These are phyloP conservation scores for Clavariopsis aquatica DNA, from an alignment of 495 filamentous ascomycete genomes.

Conservation along the genomic window DNA sequence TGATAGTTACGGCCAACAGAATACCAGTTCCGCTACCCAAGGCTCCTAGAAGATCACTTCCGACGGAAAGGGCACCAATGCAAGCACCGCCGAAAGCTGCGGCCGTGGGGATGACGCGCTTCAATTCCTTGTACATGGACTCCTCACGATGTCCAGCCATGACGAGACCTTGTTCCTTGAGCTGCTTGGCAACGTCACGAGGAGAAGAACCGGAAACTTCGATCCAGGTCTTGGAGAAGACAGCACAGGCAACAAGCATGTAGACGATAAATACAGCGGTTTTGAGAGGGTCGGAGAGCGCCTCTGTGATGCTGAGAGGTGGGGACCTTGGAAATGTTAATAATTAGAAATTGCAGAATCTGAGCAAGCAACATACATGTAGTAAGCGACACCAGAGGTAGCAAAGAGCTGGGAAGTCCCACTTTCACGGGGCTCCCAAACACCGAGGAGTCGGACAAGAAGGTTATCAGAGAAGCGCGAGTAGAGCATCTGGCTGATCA, in stretches of 20 bases:
- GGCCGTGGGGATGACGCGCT: conserved; percentile 97
- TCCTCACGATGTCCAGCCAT: conserved; percentile 99
- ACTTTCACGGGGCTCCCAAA: conserved; percentile 93
- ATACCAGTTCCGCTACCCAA: conserved; percentile 97
- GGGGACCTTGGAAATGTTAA: conserved; percentile 58
- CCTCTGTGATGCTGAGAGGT: conserved; percentile 94
- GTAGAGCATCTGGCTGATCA: conserved; percentile 98
- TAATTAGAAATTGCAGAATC: not conserved
- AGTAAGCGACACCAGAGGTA: conserved; percentile 90
- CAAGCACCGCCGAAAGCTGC: conserved; percentile 98
- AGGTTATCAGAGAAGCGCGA: conserved; percentile 98
- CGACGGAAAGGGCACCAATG: conserved; percentile 95
- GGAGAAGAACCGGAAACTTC: conserved; percentile 97
- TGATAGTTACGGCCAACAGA: conserved; percentile 98
- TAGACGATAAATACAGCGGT: conserved; percentile 93
- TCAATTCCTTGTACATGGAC: conserved; percentile 99
- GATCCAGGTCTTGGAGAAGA: conserved; percentile 99
- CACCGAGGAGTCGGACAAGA: conserved; percentile 90
- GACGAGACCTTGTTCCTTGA: conserved; percentile 98
- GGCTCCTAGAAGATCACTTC: conserved; percentile 93
- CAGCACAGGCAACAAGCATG: conserved; percentile 94
- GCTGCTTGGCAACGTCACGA: conserved; percentile 98
- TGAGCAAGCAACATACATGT: conserved; percentile 62
- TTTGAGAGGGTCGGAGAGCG: conserved; percentile 93
- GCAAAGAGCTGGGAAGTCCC: conserved; percentile 95